phyloP scores from a whole-genome alignment of 179 eudicot species.

The Corrigiola litoralis region DNA sequence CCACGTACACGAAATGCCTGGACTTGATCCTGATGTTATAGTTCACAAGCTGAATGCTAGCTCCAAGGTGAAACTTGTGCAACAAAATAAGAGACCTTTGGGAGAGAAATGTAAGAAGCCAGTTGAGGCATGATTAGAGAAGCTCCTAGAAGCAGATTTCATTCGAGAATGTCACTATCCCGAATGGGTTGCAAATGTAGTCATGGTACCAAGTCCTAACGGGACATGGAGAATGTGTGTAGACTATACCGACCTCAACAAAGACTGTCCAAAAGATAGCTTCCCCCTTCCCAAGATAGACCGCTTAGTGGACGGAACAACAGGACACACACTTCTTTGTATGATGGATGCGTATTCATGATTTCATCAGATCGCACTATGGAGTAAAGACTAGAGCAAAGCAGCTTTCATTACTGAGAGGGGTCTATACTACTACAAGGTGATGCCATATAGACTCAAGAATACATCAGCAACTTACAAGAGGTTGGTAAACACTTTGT shows the following conservation, averaged over 20 bases:
- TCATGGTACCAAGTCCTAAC: background rate
- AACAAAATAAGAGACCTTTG: background rate
- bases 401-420: background rate
- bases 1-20: too few species aligned
- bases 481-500: background rate
- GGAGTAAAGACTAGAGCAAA: background rate
- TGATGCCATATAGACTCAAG: background rate
- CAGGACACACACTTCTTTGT: background rate
- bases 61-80: background rate
- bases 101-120: background rate
- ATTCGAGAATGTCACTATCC: background rate
- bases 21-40: background rate
- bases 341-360: conserved; percentile 3
- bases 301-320: background rate
- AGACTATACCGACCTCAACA: background rate
- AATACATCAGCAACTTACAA: background rate
- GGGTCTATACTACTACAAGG: background rate
- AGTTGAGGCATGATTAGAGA: background rate
- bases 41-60: background rate
- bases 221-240: conserved; percentile 6
- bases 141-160: background rate
- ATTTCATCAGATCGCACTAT: background rate
- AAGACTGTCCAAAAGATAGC: too few species aligned
- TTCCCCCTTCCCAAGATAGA: background rate
- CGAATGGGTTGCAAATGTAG: background rate